Base-by-base conservation (phyloP, 495 filamentous ascomycete species). In the Gamarada debralockiae region DNA sequence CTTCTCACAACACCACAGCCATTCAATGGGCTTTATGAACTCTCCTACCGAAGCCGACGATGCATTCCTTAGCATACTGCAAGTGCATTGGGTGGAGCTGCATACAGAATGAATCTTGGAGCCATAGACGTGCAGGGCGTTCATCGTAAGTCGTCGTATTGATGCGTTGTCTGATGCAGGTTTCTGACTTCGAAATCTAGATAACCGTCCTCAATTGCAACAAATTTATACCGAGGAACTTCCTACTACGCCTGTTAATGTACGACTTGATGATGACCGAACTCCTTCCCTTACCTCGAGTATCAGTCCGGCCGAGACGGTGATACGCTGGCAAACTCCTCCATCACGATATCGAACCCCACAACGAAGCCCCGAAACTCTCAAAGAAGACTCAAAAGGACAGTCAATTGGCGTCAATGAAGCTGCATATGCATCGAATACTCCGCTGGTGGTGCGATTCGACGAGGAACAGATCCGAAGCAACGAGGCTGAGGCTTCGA, bases 221-320 rank as follows among this genome's bases (percentile, higher is more conserved):
- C 73, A 76, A 51, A 67, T 73, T 45, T 61, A 71, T 52, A 84
- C 81, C 0, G 72, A 73, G 53, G 83, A 83, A 58, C 86, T 81
- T 39, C 67, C 81, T 45, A 72, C 82, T 41, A 83, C 82, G 40
- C 84, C 83, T 36, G 81, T 86, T 69, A 79, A 85, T 67, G 50
- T 40, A 21, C 59, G 47, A 45, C 34, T 61, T 44, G 40, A 52
- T 50, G 85, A 85, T 65, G 79, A 78, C 34, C 66, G 67, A 52
- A 61, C 69, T 33, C 74, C 75, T 39, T 72, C 71, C 20, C 63
- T 70, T 23, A 67, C 60, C 40, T 71, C 73, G 29, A 76, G 67
- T 55, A 68, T 63, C 56, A 75, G 75, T 38, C 79, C 81, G 41
- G 64, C 65, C 53, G 64, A 61, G 5, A 76, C 75, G 10, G 68